Evolutionary conservation across 331 rosid species (phyloP), one percentile per base, ranked within the genome.

Genomic region (Saraca asoca): DNA sequence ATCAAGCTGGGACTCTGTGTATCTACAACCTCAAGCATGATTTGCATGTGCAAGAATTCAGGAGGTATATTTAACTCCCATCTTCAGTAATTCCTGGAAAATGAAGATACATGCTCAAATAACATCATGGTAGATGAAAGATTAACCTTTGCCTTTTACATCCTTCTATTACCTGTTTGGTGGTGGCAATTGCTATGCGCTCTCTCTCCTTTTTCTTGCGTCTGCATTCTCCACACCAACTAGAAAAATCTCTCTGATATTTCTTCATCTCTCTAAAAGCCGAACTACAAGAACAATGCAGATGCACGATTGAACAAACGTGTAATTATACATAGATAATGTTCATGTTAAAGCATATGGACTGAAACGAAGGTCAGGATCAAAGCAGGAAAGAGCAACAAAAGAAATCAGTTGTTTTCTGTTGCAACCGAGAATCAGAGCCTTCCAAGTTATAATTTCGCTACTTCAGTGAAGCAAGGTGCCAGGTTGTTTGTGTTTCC

Each of bases 181-280:
- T 81, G 53, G 90, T 87, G 8, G 78, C 81, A 45, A 90, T 64
- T 5, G 95, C 66, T 12, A 62, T 15, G 4, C 84, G 84, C 56
- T 71, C 91, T 72, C 88, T 80, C 64, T 90, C 95, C 71, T 73
- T 85, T 77, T 85, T 88, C 82, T 76, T 76, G 29, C 87, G 95
- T 45, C 60, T 82, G 83, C 99, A 94, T 57, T 90, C 95, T 67
- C 89, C 97, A 55, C 99, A 91, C 98, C 98, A 91, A 73, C 73
- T 73, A 49, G 87, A 76, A 80, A 75, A 87, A 50, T 83, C 92
- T 64, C 74, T 90, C 68, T 78, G 85, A 52, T 86, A 83, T 75
- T 86, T 94, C 81, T 68, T 90, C 82, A 80, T 72, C 91, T 88
- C 97, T 75, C 99, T 80, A 71, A 81, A 90, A 20, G 66, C 78